Conservation (phyloP, 495 filamentous ascomycete genomes). For the Aspergillus indologenus region DNA sequence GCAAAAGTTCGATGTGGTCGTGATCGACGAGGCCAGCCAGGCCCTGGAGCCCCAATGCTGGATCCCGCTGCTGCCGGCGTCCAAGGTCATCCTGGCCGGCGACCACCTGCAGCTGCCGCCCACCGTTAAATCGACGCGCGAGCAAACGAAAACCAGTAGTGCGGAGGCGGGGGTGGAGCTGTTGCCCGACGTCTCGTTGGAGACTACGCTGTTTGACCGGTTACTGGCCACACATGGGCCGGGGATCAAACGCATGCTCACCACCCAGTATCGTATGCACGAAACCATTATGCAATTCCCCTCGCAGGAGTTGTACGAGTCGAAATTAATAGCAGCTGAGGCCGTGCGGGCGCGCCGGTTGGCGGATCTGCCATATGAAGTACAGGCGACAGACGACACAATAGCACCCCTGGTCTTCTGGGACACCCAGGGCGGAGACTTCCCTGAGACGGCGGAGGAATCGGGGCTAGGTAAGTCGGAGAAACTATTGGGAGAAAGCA, state of each 20-base stretch:
- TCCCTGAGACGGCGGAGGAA: constrained; percentile 60
- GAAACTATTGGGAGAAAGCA: constrained; percentile 73
- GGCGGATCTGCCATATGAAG: constrained; percentile 72
- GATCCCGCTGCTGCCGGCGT: constrained; percentile 80
- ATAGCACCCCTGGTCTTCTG: constrained; percentile 85
- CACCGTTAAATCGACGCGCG: constrained; percentile 71
- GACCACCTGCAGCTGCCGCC: constrained; percentile 94
- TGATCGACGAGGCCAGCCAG: constrained; percentile 95
- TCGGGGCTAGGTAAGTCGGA: constrained; percentile 49
- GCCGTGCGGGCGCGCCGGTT: constrained; percentile 71
- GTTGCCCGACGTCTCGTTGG: constrained; percentile 56
- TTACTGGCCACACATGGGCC: constrained; percentile 78
- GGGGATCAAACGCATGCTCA: constrained; percentile 86
- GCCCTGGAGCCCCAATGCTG: constrained; percentile 96
- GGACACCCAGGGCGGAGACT: constrained; percentile 94
- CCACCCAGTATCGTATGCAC: constrained; percentile 99
- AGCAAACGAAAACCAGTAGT: constrained; percentile 23
- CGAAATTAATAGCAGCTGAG: constrained; percentile 73
- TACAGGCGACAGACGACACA: constrained; percentile 83
- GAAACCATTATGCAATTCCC: constrained; percentile 92
- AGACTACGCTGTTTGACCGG: constrained; percentile 87
- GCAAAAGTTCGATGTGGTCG: constrained; percentile 86
- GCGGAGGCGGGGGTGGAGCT: constrained; percentile 15
- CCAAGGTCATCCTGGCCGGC: constrained; percentile 86
- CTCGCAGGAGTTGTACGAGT: constrained; percentile 82